Percentiles rank a stretch among this genome's conserved stretches.
Evolutionary conservation across 139 green algal genomes (phyloP).

Genomic region (Picochlorum sp.): DNA sequence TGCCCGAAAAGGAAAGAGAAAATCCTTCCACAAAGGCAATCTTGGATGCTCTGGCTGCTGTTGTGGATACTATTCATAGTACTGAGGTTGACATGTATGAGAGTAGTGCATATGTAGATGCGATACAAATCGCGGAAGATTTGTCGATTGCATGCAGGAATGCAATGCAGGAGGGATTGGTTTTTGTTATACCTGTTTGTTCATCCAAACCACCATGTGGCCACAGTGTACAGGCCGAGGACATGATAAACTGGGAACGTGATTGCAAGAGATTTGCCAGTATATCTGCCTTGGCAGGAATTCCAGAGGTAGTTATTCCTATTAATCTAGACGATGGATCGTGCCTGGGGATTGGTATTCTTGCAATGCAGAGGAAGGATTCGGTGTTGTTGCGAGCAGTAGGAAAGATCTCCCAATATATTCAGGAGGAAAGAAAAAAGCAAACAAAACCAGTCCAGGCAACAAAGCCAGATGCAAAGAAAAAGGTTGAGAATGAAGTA

Average conservation of each 20-base stretch:
- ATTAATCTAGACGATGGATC: too few relatives aligned
- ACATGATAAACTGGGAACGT: too few relatives aligned
- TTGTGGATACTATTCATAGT: constrained; percentile 4
- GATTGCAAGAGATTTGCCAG: too few relatives aligned
- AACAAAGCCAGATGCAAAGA: background rate
- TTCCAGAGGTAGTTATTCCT: too few relatives aligned
- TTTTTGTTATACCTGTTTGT: constrained; percentile 29
- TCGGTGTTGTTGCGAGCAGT: too few relatives aligned
- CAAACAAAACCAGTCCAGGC: background rate
- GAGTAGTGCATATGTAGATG: constrained; percentile 7
- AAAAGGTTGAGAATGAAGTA: background rate
- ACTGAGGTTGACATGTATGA: background rate
- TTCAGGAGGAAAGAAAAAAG: too few relatives aligned
- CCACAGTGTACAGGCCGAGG: too few relatives aligned
- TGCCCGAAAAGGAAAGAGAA: background rate
- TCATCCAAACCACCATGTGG: background rate
- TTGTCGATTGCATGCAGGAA: constrained; percentile 12
- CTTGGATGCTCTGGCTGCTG: constrained; percentile 12
- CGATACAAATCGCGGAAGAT: constrained; percentile 9
- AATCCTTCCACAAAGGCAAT: constrained; percentile 1
- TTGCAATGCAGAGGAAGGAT: too few relatives aligned
- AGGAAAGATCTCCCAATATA: too few relatives aligned
- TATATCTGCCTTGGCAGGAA: too few relatives aligned
- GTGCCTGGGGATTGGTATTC: too few relatives aligned
- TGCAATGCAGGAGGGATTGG: constrained; percentile 23